Evolutionary conservation across 345 rosid species (phyloP), one percentile per base, ranked within the genome.

Genomic region (Aquilaria yunnanensis): DNA sequence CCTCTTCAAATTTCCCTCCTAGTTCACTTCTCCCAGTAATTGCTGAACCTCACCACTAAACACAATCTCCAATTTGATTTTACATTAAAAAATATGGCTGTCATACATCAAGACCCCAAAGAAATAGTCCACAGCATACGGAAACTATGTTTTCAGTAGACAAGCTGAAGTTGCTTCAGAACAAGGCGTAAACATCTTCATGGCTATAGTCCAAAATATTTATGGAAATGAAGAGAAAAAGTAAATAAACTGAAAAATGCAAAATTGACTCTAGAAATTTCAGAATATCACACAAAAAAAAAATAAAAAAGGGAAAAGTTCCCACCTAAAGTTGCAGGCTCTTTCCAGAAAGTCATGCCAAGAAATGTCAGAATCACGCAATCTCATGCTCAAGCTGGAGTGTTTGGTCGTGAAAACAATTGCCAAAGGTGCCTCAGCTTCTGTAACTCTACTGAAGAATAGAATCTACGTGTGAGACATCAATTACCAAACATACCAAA

Each of bases 371-470:
- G 77, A 79, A 62, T 77, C 78, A 10, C 96, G 96, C 78, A 94
- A 72, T 51, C 81, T 81, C 77, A 73, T 68, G 64, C 78, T 76
- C 62, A 63, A 61, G 53, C 70, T 67, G 41, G 79, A 73, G 66
- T 78, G 92, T 71, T 69, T 81, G 43, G 86, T 67, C 31, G 99
- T 87, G 61, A 88, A 57, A 64, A 94, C 90, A 60, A 94, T 72
- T 46, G 96, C 90, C 81, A 63, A 71, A 41, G 99, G 99, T 69
- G 97, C 90, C 75, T 80, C 80, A 61, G 97, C 96, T 67, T 86
- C 89, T 67, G 85, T 74, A 62, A 93, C 83, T 85, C 98, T 75
- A 80, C 98, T 93, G 95, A 78, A 84, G 66, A 74, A 78, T 56
- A 41, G 51, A 80, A 72, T 64, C 65, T 64, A 61, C 60, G 34